A percentile compares a stretch with the other conserved stretches of the same genome.
phyloP scores from a whole-genome alignment of 257 asterid species.

The Perilla frutescens region DNA sequence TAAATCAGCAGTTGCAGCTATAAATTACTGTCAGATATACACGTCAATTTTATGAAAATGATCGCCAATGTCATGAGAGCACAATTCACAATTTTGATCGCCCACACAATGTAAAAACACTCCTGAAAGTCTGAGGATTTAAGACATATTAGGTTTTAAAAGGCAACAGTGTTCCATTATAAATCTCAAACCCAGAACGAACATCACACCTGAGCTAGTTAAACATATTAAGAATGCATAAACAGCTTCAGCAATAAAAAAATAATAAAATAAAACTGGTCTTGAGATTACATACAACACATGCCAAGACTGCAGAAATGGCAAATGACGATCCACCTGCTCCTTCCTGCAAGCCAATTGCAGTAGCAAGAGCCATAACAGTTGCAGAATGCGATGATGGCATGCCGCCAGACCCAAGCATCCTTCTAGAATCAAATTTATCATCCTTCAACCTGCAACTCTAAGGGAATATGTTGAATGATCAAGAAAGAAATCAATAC shows the following conservation, averaged over 20 bases:
- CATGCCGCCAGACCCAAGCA: constrained; percentile 99
- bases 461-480: constrained; percentile 47
- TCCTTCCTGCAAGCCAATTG: constrained; percentile 82
- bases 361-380: constrained; percentile 77
- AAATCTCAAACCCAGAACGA: background rate
- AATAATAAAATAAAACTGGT: background rate
- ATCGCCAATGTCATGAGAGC: background rate
- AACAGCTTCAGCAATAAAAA: background rate
- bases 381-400: constrained; percentile 98
- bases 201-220: constrained; percentile 17
- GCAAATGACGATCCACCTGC: constrained; percentile 39
- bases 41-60: too few species aligned
- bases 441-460: constrained; percentile 85
- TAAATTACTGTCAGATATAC: too few species aligned
- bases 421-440: constrained; percentile 86
- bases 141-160: background rate
- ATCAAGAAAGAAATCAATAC: constrained; percentile 46
- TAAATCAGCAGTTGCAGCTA: too few species aligned
- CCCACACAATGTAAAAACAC: background rate
- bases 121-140: background rate
- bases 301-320: background rate
- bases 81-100: background rate
- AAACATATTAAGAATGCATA: background rate
- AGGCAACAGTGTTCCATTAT: background rate
- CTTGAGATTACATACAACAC: background rate